Conservation (phyloP, 805 yeast species). For the Kuraishia molischiana region DNA sequence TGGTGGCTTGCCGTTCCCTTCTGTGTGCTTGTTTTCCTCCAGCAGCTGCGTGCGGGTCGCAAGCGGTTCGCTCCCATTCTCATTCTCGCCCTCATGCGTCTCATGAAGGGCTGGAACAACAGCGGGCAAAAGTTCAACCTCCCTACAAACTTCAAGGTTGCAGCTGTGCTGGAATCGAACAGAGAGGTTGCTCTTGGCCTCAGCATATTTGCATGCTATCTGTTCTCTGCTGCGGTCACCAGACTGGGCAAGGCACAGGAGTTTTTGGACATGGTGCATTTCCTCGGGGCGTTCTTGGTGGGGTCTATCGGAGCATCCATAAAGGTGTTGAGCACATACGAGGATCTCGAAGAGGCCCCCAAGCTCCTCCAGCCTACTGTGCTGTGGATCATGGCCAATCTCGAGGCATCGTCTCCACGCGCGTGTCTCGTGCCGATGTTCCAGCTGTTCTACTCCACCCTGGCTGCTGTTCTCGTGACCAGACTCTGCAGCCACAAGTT, state of each 20-base stretch:
- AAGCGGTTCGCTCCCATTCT: constrained; percentile 8
- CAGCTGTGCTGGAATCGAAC: constrained; percentile 27
- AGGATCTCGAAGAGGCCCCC: neutral
- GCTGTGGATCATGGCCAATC: constrained; percentile 19
- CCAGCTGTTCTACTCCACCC: constrained; percentile 18
- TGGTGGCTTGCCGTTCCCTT: constrained; percentile 57
- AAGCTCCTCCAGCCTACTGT: constrained; percentile 8
- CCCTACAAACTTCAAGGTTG: constrained; percentile 38
- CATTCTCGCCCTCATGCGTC: constrained; percentile 28
- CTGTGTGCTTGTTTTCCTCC: constrained; percentile 7
- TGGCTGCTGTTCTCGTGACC: constrained; percentile 1
- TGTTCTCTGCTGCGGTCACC: constrained; percentile 1
- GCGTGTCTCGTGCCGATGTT: constrained; percentile 24
- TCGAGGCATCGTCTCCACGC: constrained; percentile 19
- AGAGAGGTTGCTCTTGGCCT: constrained; percentile 36
- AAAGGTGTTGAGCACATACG: constrained; percentile 9
- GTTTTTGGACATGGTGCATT: constrained; percentile 6
- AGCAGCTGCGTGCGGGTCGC: constrained; percentile 6
- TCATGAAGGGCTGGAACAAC: constrained; percentile 76
- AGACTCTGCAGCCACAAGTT: neutral
- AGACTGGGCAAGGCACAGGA: neutral
- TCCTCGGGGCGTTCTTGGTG: constrained; percentile 38
- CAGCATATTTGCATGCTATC: constrained; percentile 28
- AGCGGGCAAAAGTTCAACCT: constrained; percentile 74
- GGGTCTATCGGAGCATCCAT: constrained; percentile 17